Conservation (phyloP, 2,329 filamentous ascomycete genomes). For the Fusarium pilosicola region DNA sequence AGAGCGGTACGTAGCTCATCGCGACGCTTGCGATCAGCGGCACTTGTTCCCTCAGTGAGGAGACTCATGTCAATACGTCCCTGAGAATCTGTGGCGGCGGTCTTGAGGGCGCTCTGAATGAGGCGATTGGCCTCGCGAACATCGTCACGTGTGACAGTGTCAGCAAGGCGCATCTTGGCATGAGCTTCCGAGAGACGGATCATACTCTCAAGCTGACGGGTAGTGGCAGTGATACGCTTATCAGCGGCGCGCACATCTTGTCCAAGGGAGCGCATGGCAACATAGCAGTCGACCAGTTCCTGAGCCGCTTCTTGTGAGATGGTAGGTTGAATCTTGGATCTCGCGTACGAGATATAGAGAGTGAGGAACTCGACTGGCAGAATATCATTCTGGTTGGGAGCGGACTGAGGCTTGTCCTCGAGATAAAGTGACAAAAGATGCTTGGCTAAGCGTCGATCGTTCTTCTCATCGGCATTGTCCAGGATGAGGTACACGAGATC, state of each 20-base stretch:
- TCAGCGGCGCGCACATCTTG: slow-evolving; percentile 87
- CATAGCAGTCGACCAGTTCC: slow-evolving; percentile 87
- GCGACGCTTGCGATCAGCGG: slow-evolving; percentile 83
- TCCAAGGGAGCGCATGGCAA: slow-evolving; percentile 94
- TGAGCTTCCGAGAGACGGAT: slow-evolving; percentile 96
- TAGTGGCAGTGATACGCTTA: slow-evolving; percentile 97
- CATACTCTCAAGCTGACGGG: slow-evolving; percentile 96
- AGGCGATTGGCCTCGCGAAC: slow-evolving; percentile 91
- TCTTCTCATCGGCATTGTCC: slow-evolving; percentile 90
- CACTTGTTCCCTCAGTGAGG: slow-evolving; percentile 91
- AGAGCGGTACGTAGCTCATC: slow-evolving; percentile 87
- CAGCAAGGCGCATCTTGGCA: slow-evolving; percentile 92
- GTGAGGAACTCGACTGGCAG: slow-evolving; percentile 95
- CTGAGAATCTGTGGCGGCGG: slow-evolving; percentile 92
- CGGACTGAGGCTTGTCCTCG: slow-evolving; percentile 92
- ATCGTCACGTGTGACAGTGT: slow-evolving; percentile 80
- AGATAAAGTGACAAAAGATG: slow-evolving; percentile 97
- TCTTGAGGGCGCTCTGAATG: slow-evolving; percentile 94
- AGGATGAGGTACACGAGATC: slow-evolving; percentile 97
- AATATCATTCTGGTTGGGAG: slow-evolving; percentile 77
- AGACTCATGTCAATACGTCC: slow-evolving; percentile 97
- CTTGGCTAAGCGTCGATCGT: slow-evolving; percentile 86
- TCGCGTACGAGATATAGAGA: slow-evolving; percentile 95
- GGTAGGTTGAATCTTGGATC: slow-evolving; percentile 82
- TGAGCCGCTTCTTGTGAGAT: slow-evolving; percentile 83